These are phyloP conservation scores for Paramecium sonneborni DNA, from an alignment of 73 alveolate species.

Conservation along the genomic window DNA sequence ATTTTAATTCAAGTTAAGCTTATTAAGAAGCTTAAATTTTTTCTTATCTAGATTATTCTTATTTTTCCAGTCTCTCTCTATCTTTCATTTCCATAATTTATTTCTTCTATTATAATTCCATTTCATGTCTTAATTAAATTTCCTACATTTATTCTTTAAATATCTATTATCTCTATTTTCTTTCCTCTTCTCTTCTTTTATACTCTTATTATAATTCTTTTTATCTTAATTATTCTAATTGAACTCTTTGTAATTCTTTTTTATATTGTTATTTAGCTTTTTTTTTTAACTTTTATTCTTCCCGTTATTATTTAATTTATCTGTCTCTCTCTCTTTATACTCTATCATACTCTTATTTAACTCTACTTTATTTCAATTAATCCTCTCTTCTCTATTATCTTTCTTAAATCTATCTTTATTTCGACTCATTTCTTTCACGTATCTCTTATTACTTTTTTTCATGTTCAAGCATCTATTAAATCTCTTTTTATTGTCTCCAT, in stretches of 20 bases:
- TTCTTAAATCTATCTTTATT: background rate
- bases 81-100: constrained; percentile 17
- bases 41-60: background rate
- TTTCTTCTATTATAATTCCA: background rate
- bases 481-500: constrained; percentile 2
- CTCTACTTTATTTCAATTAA: background rate
- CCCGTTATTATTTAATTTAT: constrained; percentile 23
- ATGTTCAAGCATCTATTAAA: constrained; percentile 19
- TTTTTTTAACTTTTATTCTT: constrained; percentile 10
- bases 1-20: background rate
- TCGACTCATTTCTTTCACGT: background rate
- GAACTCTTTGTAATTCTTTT: background rate
- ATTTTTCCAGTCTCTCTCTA: background rate
- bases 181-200: constrained; percentile 35
- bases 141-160: background rate
- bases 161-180: background rate
- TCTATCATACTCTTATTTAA: background rate
- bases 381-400: constrained; percentile 27
- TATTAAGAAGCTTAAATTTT: background rate
- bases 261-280: background rate
- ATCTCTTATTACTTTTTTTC: constrained; percentile 21
- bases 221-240: background rate
- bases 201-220: background rate
- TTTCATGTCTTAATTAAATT: background rate
- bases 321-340: background rate